Evolutionary conservation across 805 yeast genomes (phyloP).

Genomic region (Starmera amethionina): DNA sequence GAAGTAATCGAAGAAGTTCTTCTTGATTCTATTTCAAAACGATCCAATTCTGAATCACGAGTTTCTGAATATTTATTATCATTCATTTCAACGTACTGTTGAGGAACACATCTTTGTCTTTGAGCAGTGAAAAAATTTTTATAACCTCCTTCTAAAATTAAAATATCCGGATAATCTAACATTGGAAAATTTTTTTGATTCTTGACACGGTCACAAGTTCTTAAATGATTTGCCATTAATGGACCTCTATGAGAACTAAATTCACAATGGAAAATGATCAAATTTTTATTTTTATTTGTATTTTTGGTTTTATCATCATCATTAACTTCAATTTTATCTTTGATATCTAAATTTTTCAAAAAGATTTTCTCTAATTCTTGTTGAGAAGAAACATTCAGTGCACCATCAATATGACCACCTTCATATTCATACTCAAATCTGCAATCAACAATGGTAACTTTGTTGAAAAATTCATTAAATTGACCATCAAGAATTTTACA

Average conservation of each 20-base stretch:
- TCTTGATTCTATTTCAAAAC: conserved; percentile 38
- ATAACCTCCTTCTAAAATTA: conserved; percentile 88
- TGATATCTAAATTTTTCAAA: conserved; percentile 13
- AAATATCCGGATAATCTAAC: conserved; percentile 79
- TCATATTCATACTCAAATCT: conserved; percentile 85
- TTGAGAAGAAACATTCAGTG: conserved; percentile 67
- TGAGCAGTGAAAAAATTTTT: conserved; percentile 57
- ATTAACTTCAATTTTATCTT: conserved; percentile 6
- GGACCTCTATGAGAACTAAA: conserved; percentile 94
- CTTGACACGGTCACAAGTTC: conserved; percentile 71
- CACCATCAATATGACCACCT: conserved; percentile 88
- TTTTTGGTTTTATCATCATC: conserved; percentile 5
- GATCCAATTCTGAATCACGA: conserved; percentile 44
- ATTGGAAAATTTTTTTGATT: conserved; percentile 73
- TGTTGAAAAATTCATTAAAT: conserved; percentile 31
- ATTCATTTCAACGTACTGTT: conserved; percentile 81
- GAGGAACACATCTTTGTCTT: conserved; percentile 58
- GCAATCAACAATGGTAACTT: conserved; percentile 63
- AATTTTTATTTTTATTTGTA: conserved; percentile 19
- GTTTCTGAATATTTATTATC: conserved; percentile 41
- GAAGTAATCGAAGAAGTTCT: conserved; percentile 26
- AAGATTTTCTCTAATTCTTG: conserved; percentile 55
- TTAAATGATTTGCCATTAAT: conserved; percentile 73
- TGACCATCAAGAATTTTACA: conserved; percentile 49
- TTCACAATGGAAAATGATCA: conserved; percentile 89